Evolutionary conservation across 352 stramenopile species (phyloP).

Genomic region (Thalassiosira livingstoniorum): DNA sequence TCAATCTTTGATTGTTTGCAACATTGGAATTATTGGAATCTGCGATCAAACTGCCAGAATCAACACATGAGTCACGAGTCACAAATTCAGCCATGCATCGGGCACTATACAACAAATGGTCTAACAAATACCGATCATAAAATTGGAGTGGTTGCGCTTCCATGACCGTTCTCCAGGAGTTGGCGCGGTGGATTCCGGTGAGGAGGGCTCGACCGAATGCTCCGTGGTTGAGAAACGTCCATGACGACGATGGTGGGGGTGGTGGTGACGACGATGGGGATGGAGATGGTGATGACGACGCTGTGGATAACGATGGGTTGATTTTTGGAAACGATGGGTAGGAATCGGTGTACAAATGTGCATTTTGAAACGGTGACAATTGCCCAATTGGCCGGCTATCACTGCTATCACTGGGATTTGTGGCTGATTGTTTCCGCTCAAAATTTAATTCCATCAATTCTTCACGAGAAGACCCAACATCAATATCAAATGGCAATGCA

Average conservation of each 20-base stretch:
- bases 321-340: conserved; percentile 49
- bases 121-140: conserved; percentile 92
- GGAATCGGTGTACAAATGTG: too few relatives aligned
- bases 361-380: too few relatives aligned
- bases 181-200: conserved; percentile 84
- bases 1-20: too few relatives aligned
- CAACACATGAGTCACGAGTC: conserved; percentile 72
- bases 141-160: conserved; percentile 92
- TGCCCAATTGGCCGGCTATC: too few relatives aligned
- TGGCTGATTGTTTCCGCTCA: too few relatives aligned
- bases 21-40: too few relatives aligned
- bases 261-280: conserved; percentile 16
- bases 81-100: conserved; percentile 86
- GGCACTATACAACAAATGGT: conserved; percentile 88
- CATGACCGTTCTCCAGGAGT: conserved; percentile 86
- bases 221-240: conserved; percentile 95
- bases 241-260: conserved; percentile 70
- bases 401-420: too few relatives aligned
- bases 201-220: conserved; percentile 90
- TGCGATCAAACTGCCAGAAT: too few relatives aligned
- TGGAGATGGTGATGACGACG: conserved; percentile 35
- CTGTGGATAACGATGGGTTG: neutral
- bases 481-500: conserved; percentile 65
- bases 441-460: too few relatives aligned
- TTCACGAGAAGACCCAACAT: too few relatives aligned